Evolutionary conservation across 2,329 filamentous ascomycete genomes (phyloP).

Genomic region (Cercospora brassicicola): DNA sequence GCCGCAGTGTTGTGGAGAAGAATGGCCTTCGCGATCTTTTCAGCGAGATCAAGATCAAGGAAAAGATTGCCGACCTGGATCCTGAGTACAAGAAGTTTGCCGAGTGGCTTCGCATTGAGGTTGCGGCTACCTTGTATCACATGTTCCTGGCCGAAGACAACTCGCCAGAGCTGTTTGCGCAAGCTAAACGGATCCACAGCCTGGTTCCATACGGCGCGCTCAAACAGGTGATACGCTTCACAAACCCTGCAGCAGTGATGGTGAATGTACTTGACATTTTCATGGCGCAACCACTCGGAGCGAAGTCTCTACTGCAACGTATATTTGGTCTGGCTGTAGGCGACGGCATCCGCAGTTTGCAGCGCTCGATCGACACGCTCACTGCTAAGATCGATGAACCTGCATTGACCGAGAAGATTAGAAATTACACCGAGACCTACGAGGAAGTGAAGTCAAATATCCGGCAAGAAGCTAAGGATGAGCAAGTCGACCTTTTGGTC

Average conservation of each 20-base stretch:
- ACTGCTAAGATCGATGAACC: slow-evolving; percentile 76
- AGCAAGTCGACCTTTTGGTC: slow-evolving; percentile 82
- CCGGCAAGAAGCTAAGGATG: slow-evolving; percentile 68
- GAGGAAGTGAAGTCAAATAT: slow-evolving; percentile 74
- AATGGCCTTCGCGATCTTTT: slow-evolving; percentile 93
- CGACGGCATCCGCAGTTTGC: slow-evolving; percentile 83
- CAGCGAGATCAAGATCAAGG: slow-evolving; percentile 86
- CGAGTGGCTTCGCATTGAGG: slow-evolving; percentile 95
- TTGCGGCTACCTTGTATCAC: slow-evolving; percentile 94
- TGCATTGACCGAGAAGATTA: slow-evolving; percentile 76
- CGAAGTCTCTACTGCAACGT: slow-evolving; percentile 84
- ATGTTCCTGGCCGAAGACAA: slow-evolving; percentile 98
- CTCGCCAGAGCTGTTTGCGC: slow-evolving; percentile 91
- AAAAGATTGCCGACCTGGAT: slow-evolving; percentile 81
- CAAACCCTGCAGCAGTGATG: slow-evolving; percentile 96
- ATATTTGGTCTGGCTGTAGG: slow-evolving; percentile 91
- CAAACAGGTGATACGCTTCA: slow-evolving; percentile 95
- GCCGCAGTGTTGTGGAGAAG: slow-evolving; percentile 66
- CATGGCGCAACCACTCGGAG: slow-evolving; percentile 88
- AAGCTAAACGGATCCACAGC: slow-evolving; percentile 90
- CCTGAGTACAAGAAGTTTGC: slow-evolving; percentile 97
- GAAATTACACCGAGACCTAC: slow-evolving; percentile 72
- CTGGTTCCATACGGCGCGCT: slow-evolving; percentile 88
- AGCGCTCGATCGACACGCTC: slow-evolving; percentile 80
- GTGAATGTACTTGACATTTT: slow-evolving; percentile 92